phyloP scores from a whole-genome alignment of 192 early-diverging fungal species.

The Tieghemiomyces parasiticus region DNA sequence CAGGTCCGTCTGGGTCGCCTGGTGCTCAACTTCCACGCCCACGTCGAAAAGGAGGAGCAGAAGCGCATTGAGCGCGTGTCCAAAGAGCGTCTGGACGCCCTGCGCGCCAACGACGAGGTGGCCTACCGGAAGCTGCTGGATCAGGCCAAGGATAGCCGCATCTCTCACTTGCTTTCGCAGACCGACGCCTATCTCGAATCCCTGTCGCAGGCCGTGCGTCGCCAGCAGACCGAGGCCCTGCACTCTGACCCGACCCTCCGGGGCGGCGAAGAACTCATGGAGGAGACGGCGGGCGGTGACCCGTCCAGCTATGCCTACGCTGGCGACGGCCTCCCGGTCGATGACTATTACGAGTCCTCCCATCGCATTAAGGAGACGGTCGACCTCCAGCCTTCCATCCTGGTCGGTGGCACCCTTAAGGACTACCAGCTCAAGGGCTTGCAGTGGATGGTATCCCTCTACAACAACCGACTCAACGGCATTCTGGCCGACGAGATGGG shows the following conservation, averaged over 20 bases:
- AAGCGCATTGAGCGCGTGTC: slow-evolving; percentile 69
- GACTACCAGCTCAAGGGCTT: slow-evolving; percentile 94
- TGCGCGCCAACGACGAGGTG: slow-evolving; percentile 95
- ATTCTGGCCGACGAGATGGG: slow-evolving; percentile 98
- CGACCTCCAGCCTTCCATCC: slow-evolving; percentile 61
- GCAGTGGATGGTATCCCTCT: slow-evolving; percentile 98
- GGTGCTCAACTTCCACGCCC: slow-evolving; percentile 60
- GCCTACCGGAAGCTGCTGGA: slow-evolving; percentile 92
- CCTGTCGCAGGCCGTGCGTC: slow-evolving; percentile 70
- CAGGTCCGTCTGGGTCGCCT: slow-evolving; percentile 57
- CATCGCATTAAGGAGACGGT: slow-evolving; percentile 77
- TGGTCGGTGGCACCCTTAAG: slow-evolving; percentile 85
- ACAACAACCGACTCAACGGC: slow-evolving; percentile 96
- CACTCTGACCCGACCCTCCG: slow-evolving; percentile 23
- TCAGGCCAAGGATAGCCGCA: slow-evolving; percentile 90
- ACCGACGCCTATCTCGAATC: slow-evolving; percentile 74
- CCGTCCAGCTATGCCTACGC: no score
- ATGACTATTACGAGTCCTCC: slow-evolving; percentile 77
- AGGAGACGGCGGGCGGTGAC: slow-evolving; percentile 20
- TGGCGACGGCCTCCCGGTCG: slow-evolving; percentile 25
- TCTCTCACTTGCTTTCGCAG: slow-evolving; percentile 80
- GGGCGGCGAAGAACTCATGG: slow-evolving; percentile 29
- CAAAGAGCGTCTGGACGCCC: slow-evolving; percentile 89
- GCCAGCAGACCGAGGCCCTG: slow-evolving; percentile 52
- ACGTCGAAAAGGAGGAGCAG: slow-evolving; percentile 88